Conservation (phyloP, 345 rosid genomes). For the Heritiera fomes region DNA sequence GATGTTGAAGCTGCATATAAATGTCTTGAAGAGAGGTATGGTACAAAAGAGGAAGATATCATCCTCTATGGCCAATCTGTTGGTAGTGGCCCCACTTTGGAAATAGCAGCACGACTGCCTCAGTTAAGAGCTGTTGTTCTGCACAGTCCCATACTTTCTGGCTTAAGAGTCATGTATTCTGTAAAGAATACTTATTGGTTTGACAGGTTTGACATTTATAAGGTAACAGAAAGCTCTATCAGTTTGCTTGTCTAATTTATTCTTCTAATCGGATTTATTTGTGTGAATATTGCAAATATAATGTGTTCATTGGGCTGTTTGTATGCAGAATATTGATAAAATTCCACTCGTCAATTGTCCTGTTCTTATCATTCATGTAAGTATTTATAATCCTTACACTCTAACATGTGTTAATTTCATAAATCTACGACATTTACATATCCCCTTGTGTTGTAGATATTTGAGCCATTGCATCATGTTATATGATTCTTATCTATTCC, state of each 20-base stretch:
- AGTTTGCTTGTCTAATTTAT: conserved; percentile 13
- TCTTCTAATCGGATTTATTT: conserved; percentile 11
- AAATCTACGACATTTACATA: neutral
- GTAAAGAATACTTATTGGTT: conserved; percentile 97
- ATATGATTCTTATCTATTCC: too few species aligned
- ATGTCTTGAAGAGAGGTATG: conserved; percentile 91
- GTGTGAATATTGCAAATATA: conserved; percentile 13
- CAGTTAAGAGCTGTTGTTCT: conserved; percentile 83
- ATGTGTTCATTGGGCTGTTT: conserved; percentile 15
- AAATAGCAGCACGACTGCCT: conserved; percentile 79
- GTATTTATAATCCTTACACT: conserved; percentile 29
- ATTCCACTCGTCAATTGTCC: conserved; percentile 93
- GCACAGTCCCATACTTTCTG: conserved; percentile 96
- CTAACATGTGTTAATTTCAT: neutral
- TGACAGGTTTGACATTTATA: conserved; percentile 75
- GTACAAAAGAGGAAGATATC: conserved; percentile 80
- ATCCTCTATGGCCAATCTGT: conserved; percentile 98
- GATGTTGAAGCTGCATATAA: conserved; percentile 94
- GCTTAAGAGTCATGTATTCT: conserved; percentile 97
- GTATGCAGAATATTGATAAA: conserved; percentile 89
- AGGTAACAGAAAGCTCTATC: conserved; percentile 47
- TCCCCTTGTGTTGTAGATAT: neutral
- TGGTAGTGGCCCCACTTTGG: conserved; percentile 97
- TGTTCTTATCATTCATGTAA: conserved; percentile 91
- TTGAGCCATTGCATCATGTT: neutral